Evolutionary conservation across 2,329 filamentous ascomycete species (phyloP), one percentile per base, ranked within the genome.

Genomic region (Coniochaeta hoffmannii): DNA sequence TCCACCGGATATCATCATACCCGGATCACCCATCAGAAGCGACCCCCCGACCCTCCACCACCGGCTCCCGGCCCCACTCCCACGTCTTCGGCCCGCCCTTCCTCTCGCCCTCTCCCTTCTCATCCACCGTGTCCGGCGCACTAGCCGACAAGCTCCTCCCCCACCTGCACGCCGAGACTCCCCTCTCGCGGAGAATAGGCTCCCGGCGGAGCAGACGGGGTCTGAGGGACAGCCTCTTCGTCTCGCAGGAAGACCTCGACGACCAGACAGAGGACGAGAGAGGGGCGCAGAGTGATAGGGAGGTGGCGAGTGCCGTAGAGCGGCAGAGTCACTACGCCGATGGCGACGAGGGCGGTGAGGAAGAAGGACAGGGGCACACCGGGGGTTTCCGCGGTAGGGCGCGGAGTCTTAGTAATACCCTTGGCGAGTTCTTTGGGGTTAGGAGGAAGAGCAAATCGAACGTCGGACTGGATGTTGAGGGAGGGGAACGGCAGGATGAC

Each of bases 101-200:
- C 35, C 81, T 83, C 58, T 83, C 80, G 2, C 81, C 81, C 11
- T 83, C 81, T 0, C 81, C 81, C 0, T 72, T 84, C 32, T 82
- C 80, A 1, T 82, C 80, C 0, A 83, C 81, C 1, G 77, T 85
- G 35, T 81, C 74, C 17, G 78, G 79, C 0, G 79, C 81, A 0
- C 77, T 85, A 44, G 77, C 80, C 41, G 81, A 84, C 60, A 78
- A 75, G 11, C 71, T 83, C 30, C 70, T 81, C 1, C 70, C 77
- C 11, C 73, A 75, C 22, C 49, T 51, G 15, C 26, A 31, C 70
- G 28, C 32, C 4, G 50, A 51, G 22, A 32, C 8, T 34, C 49
- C 49, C 17, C 22, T 31, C 15, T 36, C 31, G 12, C 31, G 50
- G 19, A 73, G 70, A 55, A 73, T 74, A 10, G 77, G 77, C 9